These are phyloP conservation scores for Torulaspora maleeae DNA, from an alignment of 805 yeast genomes.

Conservation along the genomic window DNA sequence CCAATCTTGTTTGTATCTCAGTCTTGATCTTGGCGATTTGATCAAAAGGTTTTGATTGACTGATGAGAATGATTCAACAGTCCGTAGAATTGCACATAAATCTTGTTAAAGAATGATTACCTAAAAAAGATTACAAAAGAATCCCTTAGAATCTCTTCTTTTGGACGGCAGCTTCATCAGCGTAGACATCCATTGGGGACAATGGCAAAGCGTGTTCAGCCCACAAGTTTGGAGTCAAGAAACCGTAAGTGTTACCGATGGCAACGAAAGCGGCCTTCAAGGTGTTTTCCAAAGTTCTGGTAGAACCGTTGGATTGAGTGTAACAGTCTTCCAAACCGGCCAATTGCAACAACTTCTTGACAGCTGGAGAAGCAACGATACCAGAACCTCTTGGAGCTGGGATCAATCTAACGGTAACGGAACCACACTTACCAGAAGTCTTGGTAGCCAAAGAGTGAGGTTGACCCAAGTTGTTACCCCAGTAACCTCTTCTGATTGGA, in stretches of 20 bases:
- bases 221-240: conserved; percentile 99
- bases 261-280: conserved; percentile 99
- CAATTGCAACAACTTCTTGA: conserved; percentile 96
- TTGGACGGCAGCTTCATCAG: conserved; percentile 71
- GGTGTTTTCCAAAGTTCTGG: conserved; percentile 99
- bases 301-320: conserved; percentile 97
- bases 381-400: conserved; percentile 99
- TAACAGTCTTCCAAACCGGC: conserved; percentile 99
- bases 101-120: background rate
- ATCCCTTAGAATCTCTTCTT: conserved; percentile 68
- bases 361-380: conserved; percentile 99
- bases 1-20: conserved; percentile 15
- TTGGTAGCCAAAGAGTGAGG: conserved; percentile 98
- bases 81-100: background rate
- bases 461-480: conserved; percentile 99
- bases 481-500: conserved; percentile 99
- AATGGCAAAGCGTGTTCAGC: conserved; percentile 73
- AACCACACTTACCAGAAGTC: conserved; percentile 99
- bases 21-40: conserved; percentile 1
- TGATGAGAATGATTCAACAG: background rate
- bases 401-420: conserved; percentile 95
- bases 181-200: conserved; percentile 93
- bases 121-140: background rate
- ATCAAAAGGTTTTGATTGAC: conserved; percentile 8
- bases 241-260: conserved; percentile 99